These are phyloP conservation scores for Haematococcus lacustris DNA, from an alignment of 139 green algal genomes.

Conservation along the genomic window DNA sequence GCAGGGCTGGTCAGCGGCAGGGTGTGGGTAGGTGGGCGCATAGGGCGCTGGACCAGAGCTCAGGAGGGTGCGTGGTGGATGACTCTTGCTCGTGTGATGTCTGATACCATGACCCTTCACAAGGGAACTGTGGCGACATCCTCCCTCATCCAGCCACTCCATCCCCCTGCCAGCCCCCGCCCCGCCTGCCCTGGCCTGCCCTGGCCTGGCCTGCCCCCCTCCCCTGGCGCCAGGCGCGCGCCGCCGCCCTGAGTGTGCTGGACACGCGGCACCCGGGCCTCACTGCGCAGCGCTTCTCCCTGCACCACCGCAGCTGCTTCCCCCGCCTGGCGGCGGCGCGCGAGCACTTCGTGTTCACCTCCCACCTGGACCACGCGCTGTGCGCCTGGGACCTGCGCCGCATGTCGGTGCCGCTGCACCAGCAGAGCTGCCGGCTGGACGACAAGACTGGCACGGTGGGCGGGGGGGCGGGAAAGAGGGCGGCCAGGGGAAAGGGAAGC, in stretches of 20 bases:
- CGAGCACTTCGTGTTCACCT: constrained; percentile 35
- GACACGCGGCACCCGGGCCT: neutral
- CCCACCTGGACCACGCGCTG: constrained; percentile 28
- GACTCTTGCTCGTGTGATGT: too few relatives aligned
- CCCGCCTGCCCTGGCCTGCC: too few relatives aligned
- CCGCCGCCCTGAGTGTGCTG: constrained; percentile 6
- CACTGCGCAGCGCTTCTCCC: constrained; percentile 28
- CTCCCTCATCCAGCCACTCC: too few relatives aligned
- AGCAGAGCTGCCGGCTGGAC: neutral
- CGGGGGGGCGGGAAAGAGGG: neutral
- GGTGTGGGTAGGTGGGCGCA: too few relatives aligned
- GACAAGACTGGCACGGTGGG: neutral
- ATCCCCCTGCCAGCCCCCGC: too few relatives aligned
- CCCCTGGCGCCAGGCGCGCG: too few relatives aligned
- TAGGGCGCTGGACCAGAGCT: too few relatives aligned
- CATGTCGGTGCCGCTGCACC: constrained; percentile 8
- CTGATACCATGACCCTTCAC: too few relatives aligned
- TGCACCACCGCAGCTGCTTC: constrained; percentile 36
- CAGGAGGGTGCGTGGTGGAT: too few relatives aligned
- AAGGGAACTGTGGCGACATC: too few relatives aligned
- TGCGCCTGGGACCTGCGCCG: constrained; percentile 26
- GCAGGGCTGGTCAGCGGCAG: too few relatives aligned
- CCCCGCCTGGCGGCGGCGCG: constrained; percentile 17
- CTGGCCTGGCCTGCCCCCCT: too few relatives aligned
- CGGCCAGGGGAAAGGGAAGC: neutral